Evolutionary conservation across 345 rosid species (phyloP).

Genomic region (Sonneratia alba): DNA sequence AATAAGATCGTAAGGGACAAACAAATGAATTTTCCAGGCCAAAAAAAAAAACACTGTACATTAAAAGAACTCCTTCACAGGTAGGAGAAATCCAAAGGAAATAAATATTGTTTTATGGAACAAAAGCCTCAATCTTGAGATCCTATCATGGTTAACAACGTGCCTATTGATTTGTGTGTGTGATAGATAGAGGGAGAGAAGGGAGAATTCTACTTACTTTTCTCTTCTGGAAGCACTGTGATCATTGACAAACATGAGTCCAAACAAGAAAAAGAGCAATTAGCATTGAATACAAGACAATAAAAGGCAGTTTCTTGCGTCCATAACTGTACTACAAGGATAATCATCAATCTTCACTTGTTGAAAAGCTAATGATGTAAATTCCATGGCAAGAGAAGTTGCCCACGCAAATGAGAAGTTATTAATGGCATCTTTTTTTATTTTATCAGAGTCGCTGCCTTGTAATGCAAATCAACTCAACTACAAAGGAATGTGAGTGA

Average conservation of each 20-base stretch:
- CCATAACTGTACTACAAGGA: not conserved
- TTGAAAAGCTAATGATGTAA: not conserved
- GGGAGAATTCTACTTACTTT: slow-evolving; percentile 48
- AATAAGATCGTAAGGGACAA: too few relatives aligned
- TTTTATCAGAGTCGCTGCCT: not conserved
- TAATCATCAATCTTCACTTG: not conserved
- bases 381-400: not conserved
- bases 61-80: not conserved
- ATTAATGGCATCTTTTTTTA: not conserved
- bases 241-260: slow-evolving; percentile 31
- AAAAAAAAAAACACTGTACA: too few relatives aligned
- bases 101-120: not conserved
- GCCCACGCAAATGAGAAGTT: not conserved
- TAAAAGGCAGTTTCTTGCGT: not conserved
- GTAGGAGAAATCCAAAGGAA: not conserved
- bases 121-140: not conserved
- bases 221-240: slow-evolving; percentile 89
- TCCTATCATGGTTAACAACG: not conserved
- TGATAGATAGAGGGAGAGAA: slow-evolving; percentile 5
- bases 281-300: slow-evolving; percentile 4
- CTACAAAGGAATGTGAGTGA: not conserved
- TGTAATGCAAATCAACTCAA: not conserved
- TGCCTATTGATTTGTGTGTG: not conserved
- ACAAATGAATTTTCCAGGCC: not conserved
- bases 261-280: slow-evolving; percentile 13